Base-by-base conservation (phyloP, 768 basidiomycete species). In the Xerocomellus dryophilus region DNA sequence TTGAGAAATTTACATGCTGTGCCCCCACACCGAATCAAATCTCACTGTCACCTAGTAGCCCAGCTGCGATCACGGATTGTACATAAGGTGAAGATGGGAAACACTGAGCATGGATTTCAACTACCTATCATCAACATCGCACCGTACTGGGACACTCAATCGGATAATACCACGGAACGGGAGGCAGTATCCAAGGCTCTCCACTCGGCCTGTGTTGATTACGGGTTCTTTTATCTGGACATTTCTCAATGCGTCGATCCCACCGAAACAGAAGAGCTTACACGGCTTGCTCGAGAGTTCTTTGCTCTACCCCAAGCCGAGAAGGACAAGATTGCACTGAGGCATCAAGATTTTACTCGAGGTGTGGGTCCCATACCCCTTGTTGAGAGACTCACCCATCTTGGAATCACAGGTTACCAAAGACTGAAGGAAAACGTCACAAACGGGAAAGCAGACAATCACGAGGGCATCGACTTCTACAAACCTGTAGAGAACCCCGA, bases 221-320 rank as follows among this genome's bases (percentile, higher is more conserved):
- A 82, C 51, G 93, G 93, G 0, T 96, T 96, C 78, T 94, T 96
- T 74, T 96, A 95, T 70, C 76, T 94, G 43, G 81, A 92, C 56
- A 74, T 93, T 42, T 80, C 82, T 3, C 71, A 77, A 4, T 88
- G 76, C 59, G 70, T 86, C 14, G 74, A 83, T 34, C 71, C 71
- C 0, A 64, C 73, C 1, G 86, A 92, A 61, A 78, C 85, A 10
- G 82, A 85, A 40, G 82, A 86, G 57, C 79, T 94, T 7, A 69
- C 81, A 1, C 71, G 71, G 8, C 75, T 92, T 2, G 92, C 84
- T 2, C 76, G 82, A 23, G 73, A 81, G 47, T 96, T 96, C 75
- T 95, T 95, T 61, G 60, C 67, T 17, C 69, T 84, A 15, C 83
- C 89, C 0, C 81, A 88, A 53, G 82, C 77, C n/a, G 86, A 87